phyloP scores from a whole-genome alignment of 2,329 filamentous ascomycete species.

The Hypoxylon sp. region DNA sequence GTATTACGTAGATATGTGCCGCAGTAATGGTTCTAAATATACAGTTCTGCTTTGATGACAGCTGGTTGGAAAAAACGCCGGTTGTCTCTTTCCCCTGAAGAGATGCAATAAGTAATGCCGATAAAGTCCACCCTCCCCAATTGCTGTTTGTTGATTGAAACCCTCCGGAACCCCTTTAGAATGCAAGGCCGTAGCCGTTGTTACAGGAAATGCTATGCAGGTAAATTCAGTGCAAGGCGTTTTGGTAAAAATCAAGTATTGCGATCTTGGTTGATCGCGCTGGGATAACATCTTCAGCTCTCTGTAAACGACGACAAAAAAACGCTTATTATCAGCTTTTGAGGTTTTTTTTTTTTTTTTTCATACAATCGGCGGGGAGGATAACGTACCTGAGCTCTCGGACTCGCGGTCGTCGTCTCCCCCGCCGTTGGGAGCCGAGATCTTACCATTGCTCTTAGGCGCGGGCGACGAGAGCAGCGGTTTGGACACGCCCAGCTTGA shows the following conservation, averaged over 20 bases:
- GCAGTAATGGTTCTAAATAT: slow-evolving; percentile 39
- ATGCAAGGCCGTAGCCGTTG: slow-evolving; percentile 46
- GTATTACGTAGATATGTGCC: slow-evolving; percentile 45
- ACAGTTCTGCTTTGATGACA: slow-evolving; percentile 34
- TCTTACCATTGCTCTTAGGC: slow-evolving; percentile 62
- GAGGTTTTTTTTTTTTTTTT: no score
- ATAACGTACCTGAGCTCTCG: slow-evolving; percentile 68
- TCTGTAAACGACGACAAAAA: slow-evolving; percentile 9
- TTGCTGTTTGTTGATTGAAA: slow-evolving; percentile 22
- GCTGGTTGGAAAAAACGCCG: slow-evolving; percentile 30
- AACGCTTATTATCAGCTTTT: slow-evolving; percentile 9
- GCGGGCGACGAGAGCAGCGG: slow-evolving; percentile 61
- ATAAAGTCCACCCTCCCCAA: slow-evolving; percentile 24
- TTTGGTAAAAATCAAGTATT: slow-evolving; percentile 11
- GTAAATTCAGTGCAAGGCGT: slow-evolving; percentile 21
- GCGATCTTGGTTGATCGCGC: slow-evolving; percentile 10
- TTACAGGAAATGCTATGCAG: slow-evolving; percentile 41
- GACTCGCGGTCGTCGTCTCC: slow-evolving; percentile 61
- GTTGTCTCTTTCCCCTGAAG: slow-evolving; percentile 32
- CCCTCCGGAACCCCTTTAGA: slow-evolving; percentile 41
- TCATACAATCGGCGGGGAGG: slow-evolving; percentile 62
- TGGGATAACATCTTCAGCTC: background rate
- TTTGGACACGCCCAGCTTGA: slow-evolving; percentile 59
- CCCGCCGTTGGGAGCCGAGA: slow-evolving; percentile 43
- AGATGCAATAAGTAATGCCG: slow-evolving; percentile 44